These are phyloP conservation scores for Myriosclerotinia scirpicola DNA, from an alignment of 2,329 filamentous ascomycete species.

Conservation along the genomic window DNA sequence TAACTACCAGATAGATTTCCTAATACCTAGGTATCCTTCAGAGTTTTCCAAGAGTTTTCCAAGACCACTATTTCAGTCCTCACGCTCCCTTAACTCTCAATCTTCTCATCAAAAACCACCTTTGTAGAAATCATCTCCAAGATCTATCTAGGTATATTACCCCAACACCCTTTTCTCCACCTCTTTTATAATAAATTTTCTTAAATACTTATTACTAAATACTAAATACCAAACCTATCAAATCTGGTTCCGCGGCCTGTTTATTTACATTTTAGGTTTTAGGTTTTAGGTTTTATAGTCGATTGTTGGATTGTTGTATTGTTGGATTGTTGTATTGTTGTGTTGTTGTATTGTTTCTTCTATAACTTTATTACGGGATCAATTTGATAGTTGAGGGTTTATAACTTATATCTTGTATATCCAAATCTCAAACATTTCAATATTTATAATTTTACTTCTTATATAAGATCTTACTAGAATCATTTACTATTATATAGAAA, in stretches of 20 bases:
- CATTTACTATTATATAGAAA: too few relatives aligned
- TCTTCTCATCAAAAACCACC: not conserved
- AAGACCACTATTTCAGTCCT: conserved; percentile 8
- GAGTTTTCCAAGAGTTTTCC: too few relatives aligned
- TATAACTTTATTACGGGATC: conserved; percentile 49
- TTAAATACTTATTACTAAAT: too few relatives aligned
- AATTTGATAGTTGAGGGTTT: too few relatives aligned
- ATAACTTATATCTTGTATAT: too few relatives aligned
- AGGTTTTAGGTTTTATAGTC: conserved; percentile 32
- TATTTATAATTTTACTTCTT: too few relatives aligned
- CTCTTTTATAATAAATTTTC: too few relatives aligned
- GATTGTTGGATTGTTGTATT: too few relatives aligned
- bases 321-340: too few relatives aligned
- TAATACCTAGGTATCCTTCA: too few relatives aligned
- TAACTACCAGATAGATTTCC: conserved; percentile 1
- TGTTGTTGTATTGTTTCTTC: conserved; percentile 57
- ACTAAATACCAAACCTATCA: not conserved
- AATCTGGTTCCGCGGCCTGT: conserved; percentile 27
- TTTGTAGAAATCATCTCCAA: conserved; percentile 12
- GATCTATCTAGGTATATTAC: conserved; percentile 5
- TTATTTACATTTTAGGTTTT: conserved; percentile 42
- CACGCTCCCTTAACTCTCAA: not conserved
- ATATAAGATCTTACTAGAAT: too few relatives aligned
- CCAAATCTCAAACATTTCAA: too few relatives aligned
- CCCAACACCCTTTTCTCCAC: conserved; percentile 1